phyloP scores from a whole-genome alignment of 73 alveolate genomes.

The Paramecium sonneborni region DNA sequence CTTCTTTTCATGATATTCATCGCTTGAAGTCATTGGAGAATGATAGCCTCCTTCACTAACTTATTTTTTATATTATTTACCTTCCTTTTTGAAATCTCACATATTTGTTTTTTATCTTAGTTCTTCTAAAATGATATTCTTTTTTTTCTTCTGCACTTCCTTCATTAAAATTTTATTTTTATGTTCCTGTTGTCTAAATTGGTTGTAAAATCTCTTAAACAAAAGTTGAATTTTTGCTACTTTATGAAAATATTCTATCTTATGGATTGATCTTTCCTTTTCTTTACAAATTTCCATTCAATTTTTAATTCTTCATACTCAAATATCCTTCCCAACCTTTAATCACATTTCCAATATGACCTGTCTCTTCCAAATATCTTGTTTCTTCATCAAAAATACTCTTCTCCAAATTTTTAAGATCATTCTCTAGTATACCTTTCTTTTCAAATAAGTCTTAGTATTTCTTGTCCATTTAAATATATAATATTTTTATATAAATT shows the following conservation, averaged over 20 bases:
- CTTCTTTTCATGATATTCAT: conserved; percentile 9
- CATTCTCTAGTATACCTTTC: background rate
- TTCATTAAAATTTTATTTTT: background rate
- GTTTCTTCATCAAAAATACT: conserved; percentile 10
- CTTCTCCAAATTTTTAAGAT: background rate
- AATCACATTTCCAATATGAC: background rate
- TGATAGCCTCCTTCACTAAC: background rate
- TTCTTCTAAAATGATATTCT: conserved; percentile 27
- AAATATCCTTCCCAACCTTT: conserved; percentile 46
- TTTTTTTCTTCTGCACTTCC: conserved; percentile 28
- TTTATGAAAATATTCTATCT: conserved; percentile 40
- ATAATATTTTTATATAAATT: background rate
- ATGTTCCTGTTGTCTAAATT: background rate
- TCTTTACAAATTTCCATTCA: background rate
- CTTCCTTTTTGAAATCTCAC: background rate
- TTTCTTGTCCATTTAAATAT: background rate
- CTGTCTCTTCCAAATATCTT: conserved; percentile 39
- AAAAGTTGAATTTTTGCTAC: background rate
- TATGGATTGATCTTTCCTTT: background rate
- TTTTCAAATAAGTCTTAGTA: background rate
- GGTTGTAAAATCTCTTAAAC: background rate
- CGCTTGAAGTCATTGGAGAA: conserved; percentile 20
- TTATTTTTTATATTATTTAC: background rate
- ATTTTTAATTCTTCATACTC: background rate
- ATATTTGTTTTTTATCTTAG: background rate